These are phyloP conservation scores for Suillus clintonianus DNA, from an alignment of 768 basidiomycete genomes.

Conservation along the genomic window DNA sequence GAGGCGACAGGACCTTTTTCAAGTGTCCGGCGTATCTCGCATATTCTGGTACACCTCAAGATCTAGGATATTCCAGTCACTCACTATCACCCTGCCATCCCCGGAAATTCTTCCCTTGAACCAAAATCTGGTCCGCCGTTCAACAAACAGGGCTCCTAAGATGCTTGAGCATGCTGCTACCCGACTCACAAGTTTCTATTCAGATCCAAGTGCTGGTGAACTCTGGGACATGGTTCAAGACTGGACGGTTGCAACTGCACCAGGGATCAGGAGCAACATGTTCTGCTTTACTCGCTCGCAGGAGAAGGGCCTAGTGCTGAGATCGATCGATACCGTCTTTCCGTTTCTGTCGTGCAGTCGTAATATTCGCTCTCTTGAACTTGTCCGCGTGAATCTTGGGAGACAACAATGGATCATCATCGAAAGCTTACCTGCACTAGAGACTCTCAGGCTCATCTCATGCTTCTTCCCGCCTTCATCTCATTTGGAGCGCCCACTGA, in stretches of 20 bases:
- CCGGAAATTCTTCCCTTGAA: not conserved
- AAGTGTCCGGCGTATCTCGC: not conserved
- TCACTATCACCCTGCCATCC: not conserved
- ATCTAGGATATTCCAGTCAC: slow-evolving; percentile 1
- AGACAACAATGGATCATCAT: not conserved
- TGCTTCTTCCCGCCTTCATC: not conserved
- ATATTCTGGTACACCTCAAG: not conserved
- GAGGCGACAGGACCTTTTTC: not conserved
- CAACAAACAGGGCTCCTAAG: not conserved
- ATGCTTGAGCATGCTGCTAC: not conserved
- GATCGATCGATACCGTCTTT: not conserved
- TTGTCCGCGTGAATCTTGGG: not conserved
- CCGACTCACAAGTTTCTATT: slow-evolving; percentile 2
- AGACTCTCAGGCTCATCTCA: not conserved
- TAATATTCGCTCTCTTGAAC: not conserved
- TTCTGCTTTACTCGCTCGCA: not conserved
- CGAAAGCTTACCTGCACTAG: not conserved
- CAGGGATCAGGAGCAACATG: not conserved
- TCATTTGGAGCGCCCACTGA: not conserved
- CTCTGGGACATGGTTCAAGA: not conserved
- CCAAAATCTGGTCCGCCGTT: not conserved
- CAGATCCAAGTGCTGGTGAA: not conserved
- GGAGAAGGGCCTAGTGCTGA: not conserved
- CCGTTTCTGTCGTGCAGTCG: not conserved
- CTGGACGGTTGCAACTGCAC: not conserved